Conservation (phyloP, 164 flowering plant species). For the Aristolochia fimbriata region DNA sequence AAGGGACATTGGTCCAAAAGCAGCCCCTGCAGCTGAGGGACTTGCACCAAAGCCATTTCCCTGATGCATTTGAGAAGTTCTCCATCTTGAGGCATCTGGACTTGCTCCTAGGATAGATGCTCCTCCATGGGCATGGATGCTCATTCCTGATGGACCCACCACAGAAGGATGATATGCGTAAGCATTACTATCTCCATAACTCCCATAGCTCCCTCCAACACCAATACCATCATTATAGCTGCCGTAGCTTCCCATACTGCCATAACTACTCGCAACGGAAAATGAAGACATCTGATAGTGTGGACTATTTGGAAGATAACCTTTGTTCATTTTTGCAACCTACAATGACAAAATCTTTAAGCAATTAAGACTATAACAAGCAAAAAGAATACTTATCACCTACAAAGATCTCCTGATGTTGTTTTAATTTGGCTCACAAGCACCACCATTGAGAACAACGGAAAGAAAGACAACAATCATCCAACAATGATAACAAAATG, state of each 20-base stretch:
- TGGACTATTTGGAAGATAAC: conserved; percentile 39
- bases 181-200: conserved; percentile 67
- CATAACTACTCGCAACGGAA: conserved; percentile 75
- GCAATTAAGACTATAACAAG: not conserved
- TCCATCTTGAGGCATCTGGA: conserved; percentile 63
- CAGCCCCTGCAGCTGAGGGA: conserved; percentile 52
- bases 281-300: conserved; percentile 50
- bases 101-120: conserved; percentile 62
- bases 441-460: not conserved
- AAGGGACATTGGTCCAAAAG: conserved; percentile 68
- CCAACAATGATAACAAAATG: not conserved
- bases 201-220: conserved; percentile 86
- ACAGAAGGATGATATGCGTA: conserved; percentile 78
- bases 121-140: conserved; percentile 51
- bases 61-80: conserved; percentile 49
- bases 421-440: no score
- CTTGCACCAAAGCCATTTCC: conserved; percentile 78
- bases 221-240: conserved; percentile 71
- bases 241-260: conserved; percentile 92
- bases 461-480: not conserved
- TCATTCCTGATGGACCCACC: conserved; percentile 69
- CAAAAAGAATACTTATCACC: no score
- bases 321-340: conserved; percentile 55
- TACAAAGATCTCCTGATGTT: no score
- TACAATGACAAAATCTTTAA: conserved; percentile 9